A percentile compares a stretch with the other conserved stretches of the same genome.
Conservation (phyloP, 352 stramenopile genomes). For the Pythium insidiosum region DNA sequence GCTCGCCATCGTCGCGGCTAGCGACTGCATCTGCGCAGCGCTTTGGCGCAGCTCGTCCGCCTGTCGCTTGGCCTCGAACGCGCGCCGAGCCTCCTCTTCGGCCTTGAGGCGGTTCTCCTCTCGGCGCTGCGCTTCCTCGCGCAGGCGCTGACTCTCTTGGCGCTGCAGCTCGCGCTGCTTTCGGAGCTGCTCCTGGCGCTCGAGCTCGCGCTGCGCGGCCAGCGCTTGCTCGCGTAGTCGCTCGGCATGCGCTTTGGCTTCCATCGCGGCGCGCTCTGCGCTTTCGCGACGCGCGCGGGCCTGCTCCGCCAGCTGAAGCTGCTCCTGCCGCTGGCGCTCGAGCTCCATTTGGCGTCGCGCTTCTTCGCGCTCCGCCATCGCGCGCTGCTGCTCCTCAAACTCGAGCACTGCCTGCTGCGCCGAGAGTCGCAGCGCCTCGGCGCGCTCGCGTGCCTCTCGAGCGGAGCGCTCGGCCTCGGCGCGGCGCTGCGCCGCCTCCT, state of each 20-base stretch:
- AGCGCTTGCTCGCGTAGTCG: slow-evolving; percentile 40
- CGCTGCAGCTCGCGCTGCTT: slow-evolving; percentile 28
- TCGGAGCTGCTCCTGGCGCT: slow-evolving; percentile 47
- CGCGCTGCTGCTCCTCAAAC: slow-evolving; percentile 54
- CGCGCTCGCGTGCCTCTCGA: slow-evolving; percentile 49
- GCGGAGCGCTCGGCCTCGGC: slow-evolving; percentile 52
- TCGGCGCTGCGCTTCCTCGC: slow-evolving; percentile 49
- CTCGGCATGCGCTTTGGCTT: slow-evolving; percentile 50
- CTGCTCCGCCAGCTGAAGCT: slow-evolving; percentile 43
- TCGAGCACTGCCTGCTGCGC: slow-evolving; percentile 52
- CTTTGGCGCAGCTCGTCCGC: slow-evolving; percentile 54
- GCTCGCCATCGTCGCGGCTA: slow-evolving; percentile 17
- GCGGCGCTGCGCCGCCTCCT: slow-evolving; percentile 34
- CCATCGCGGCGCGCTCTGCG: slow-evolving; percentile 41
- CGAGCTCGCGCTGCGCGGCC: slow-evolving; percentile 44
- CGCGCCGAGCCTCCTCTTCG: slow-evolving; percentile 44
- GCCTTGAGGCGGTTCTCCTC: slow-evolving; percentile 51
- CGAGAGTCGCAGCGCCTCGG: slow-evolving; percentile 50
- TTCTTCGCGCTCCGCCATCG: slow-evolving; percentile 50
- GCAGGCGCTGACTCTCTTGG: slow-evolving; percentile 38
- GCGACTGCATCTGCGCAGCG: slow-evolving; percentile 13
- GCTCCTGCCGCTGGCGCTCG: slow-evolving; percentile 47
- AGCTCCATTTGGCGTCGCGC: slow-evolving; percentile 50
- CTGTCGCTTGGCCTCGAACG: slow-evolving; percentile 57
- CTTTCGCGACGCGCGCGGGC: slow-evolving; percentile 42